These are phyloP conservation scores for Truncatella angustata DNA, from an alignment of 2,329 filamentous ascomycete genomes.

Conservation along the genomic window DNA sequence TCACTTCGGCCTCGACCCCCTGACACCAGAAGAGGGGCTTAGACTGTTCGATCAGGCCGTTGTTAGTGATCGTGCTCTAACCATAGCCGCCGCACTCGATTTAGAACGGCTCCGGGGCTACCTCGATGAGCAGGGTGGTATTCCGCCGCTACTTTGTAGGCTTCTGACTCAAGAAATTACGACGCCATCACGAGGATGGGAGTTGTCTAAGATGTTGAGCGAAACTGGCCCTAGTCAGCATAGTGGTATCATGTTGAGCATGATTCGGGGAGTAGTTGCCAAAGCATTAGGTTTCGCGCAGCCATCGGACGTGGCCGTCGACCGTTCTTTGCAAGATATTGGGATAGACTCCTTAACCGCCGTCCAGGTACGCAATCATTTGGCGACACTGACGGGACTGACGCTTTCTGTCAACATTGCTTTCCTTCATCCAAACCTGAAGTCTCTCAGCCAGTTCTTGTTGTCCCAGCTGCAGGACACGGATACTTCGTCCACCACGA, in stretches of 20 bases:
- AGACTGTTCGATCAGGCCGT: constrained; percentile 20
- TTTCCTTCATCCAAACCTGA: constrained; percentile 19
- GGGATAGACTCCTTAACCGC: constrained; percentile 27
- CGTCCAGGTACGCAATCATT: constrained; percentile 23
- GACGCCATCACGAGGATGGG: constrained; percentile 4
- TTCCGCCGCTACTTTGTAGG: constrained; percentile 18
- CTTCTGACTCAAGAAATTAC: constrained; percentile 13
- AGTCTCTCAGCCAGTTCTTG: constrained; percentile 18
- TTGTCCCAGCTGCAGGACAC: constrained; percentile 15
- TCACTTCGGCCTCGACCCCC: constrained; percentile 22
- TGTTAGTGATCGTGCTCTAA: constrained; percentile 16
- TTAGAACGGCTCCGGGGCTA: constrained; percentile 19
- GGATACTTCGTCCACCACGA: constrained; percentile 14
- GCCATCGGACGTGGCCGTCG: constrained; percentile 19
- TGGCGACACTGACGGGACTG: constrained; percentile 21
- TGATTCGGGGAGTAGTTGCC: constrained; percentile 22
- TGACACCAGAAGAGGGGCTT: constrained; percentile 18
- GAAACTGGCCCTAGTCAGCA: constrained; percentile 18
- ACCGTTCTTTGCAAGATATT: constrained; percentile 21
- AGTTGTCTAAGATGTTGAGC: constrained; percentile 15
- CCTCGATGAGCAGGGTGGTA: constrained; percentile 18
- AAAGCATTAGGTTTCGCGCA: constrained; percentile 21
- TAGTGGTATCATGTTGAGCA: constrained; percentile 17
- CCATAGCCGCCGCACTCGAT: constrained; percentile 23
- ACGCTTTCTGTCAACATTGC: constrained; percentile 20